A percentile compares a stretch with the other conserved stretches of the same genome.
phyloP scores from a whole-genome alignment of 2,329 filamentous ascomycete genomes.

The Fusarium chlamydosporum region DNA sequence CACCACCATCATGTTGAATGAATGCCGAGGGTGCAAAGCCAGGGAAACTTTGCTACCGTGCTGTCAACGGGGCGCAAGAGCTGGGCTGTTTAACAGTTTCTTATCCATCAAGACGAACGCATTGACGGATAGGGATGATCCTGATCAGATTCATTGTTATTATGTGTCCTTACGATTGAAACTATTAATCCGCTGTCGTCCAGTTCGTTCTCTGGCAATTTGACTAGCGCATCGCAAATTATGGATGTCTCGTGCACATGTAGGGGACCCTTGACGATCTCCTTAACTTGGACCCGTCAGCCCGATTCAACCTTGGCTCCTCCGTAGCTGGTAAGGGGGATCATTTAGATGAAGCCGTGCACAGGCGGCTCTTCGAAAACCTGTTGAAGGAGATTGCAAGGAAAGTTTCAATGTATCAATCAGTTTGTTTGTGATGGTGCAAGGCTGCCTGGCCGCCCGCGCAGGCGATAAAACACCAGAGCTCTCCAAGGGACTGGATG shows the following conservation, averaged over 20 bases:
- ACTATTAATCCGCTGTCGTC: constrained; percentile 36
- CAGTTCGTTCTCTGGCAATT: constrained; percentile 33
- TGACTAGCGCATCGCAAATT: constrained; percentile 37
- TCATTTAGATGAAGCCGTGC: constrained; percentile 24
- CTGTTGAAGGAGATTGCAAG: constrained; percentile 26
- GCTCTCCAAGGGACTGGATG: constrained; percentile 23
- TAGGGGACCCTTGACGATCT: constrained; percentile 41
- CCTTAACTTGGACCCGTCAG: constrained; percentile 34
- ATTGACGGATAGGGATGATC: constrained; percentile 5
- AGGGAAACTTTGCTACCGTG: neutral
- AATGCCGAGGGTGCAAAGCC: neutral
- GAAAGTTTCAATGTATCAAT: constrained; percentile 32
- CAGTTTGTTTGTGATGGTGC: constrained; percentile 17
- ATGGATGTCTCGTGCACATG: constrained; percentile 38
- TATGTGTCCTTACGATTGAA: constrained; percentile 19
- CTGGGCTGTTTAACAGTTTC: neutral
- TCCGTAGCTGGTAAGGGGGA: constrained; percentile 9
- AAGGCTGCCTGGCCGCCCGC: neutral
- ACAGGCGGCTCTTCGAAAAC: constrained; percentile 12
- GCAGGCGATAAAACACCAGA: constrained; percentile 15
- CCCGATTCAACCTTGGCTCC: constrained; percentile 31
- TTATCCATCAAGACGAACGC: neutral
- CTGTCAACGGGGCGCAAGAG: neutral
- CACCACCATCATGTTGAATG: neutral
- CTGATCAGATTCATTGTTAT: constrained; percentile 1